Evolutionary conservation across 2,329 filamentous ascomycete genomes (phyloP).

Genomic region (Arachnomyces sp.): DNA sequence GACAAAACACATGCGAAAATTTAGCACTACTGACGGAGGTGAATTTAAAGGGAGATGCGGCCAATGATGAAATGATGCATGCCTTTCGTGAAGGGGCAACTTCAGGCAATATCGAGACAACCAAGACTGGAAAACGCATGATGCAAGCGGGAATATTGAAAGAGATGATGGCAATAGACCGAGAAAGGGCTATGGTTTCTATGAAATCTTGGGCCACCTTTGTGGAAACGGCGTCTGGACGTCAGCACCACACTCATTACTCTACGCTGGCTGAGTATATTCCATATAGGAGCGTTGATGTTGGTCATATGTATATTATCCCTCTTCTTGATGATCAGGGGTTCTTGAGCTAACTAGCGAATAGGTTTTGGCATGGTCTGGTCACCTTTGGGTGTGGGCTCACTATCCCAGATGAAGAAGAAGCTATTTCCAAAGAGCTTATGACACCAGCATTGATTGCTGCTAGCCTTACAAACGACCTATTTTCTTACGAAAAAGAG

Average conservation of each 20-base stretch:
- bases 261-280: slow-evolving; percentile 20
- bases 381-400: slow-evolving; percentile 32
- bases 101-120: slow-evolving; percentile 10
- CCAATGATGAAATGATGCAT: slow-evolving; percentile 7
- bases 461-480: slow-evolving; percentile 31
- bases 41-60: not conserved
- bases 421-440: slow-evolving; percentile 22
- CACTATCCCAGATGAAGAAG: slow-evolving; percentile 29
- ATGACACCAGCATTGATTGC: slow-evolving; percentile 21
- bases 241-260: slow-evolving; percentile 16
- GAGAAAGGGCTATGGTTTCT: slow-evolving; percentile 15
- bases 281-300: slow-evolving; percentile 20
- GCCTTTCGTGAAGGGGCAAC: slow-evolving; percentile 2
- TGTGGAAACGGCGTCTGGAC: slow-evolving; percentile 14
- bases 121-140: slow-evolving; percentile 15
- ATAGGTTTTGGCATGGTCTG: slow-evolving; percentile 28
- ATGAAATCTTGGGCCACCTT: slow-evolving; percentile 25
- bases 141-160: slow-evolving; percentile 15
- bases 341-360: not conserved
- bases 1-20: too few relatives aligned
- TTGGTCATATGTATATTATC: slow-evolving; percentile 19
- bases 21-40: not conserved
- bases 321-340: not conserved
- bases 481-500: slow-evolving; percentile 34
- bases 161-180: slow-evolving; percentile 23